These are phyloP conservation scores for Ophiostoma sp. DNA, from an alignment of 2,329 filamentous ascomycete species.

Conservation along the genomic window DNA sequence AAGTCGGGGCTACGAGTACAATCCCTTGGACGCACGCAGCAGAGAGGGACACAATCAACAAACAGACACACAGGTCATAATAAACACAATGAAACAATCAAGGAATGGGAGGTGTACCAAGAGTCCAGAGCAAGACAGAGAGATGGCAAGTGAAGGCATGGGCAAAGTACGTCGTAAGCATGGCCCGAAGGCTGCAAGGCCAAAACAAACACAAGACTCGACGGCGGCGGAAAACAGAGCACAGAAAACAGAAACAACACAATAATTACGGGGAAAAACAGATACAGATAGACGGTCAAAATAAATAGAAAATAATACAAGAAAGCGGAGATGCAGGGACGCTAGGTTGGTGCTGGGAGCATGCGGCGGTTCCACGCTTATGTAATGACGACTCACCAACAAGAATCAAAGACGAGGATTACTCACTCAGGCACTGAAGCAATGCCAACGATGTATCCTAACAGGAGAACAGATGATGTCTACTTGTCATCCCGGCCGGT, in stretches of 20 bases:
- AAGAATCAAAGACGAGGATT: too few relatives aligned
- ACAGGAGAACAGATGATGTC: too few relatives aligned
- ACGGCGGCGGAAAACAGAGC: too few relatives aligned
- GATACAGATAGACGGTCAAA: not conserved
- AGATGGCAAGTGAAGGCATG: not conserved
- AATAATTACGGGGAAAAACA: not conserved
- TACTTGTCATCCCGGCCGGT: too few relatives aligned
- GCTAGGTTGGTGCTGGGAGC: not conserved
- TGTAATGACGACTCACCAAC: not conserved
- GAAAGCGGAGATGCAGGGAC: not conserved
- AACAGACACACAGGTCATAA: not conserved
- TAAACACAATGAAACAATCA: not conserved
- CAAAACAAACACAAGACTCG: not conserved
- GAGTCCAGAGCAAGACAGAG: not conserved
- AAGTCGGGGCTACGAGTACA: constrained; percentile 16
- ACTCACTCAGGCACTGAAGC: too few relatives aligned
- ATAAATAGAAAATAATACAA: not conserved
- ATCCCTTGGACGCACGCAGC: not conserved
- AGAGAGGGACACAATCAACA: not conserved
- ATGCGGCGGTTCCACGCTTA: not conserved
- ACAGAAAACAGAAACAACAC: not conserved
- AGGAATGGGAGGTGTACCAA: not conserved
- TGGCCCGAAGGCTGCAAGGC: not conserved
- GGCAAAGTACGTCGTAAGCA: not conserved
- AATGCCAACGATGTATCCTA: too few relatives aligned